Base-by-base conservation (phyloP, 202 grass and related monocot species). In the Carex arenaria region DNA sequence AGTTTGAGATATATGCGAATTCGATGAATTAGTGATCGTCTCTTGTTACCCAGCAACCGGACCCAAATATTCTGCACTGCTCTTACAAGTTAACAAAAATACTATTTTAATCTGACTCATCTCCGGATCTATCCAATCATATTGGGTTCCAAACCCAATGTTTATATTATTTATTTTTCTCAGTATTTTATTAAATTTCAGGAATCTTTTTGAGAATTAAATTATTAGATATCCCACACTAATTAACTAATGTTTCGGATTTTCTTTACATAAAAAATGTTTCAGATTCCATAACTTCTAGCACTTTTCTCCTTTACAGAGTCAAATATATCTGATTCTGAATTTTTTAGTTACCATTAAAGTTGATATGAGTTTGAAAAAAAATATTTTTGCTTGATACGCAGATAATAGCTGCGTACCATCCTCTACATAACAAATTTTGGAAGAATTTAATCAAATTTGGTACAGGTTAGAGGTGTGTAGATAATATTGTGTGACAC, bases 1-100 rank as follows among this genome's bases (percentile, higher is more conserved):
- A n/a, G n/a, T n/a, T n/a, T n/a, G n/a, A n/a, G n/a, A n/a, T n/a
- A n/a, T n/a, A n/a, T n/a, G n/a, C n/a, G n/a, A n/a, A n/a, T n/a
- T n/a, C n/a, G n/a, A n/a, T 34, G 32, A 34, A 34, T 34, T 34
- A 34, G 32, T 34, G 2, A 34, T 34, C 2, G 32, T 3, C 32
- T 3, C 5, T 51, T 76, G 72, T 34, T 34, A 57, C 51, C 72
- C 72, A 76, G 51, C 49, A 76, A 56, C 47, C 72, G 51, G 12
- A 76, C 28, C 72, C 72, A 54, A 76, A 56, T 76, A 76, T 76
- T 76, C 72, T 14, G 51, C 51, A 34, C 51, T 18, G 5, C 18
- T 76, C 72, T 76, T 57, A 56, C 49, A 54, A 55, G 72, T 76
- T 76, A 76, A 76, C 26, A 23, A 74, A 55, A 75, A 31, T 3